phyloP scores from a whole-genome alignment of 176 grass and related monocot genomes.

The Aegilops tauschii region DNA sequence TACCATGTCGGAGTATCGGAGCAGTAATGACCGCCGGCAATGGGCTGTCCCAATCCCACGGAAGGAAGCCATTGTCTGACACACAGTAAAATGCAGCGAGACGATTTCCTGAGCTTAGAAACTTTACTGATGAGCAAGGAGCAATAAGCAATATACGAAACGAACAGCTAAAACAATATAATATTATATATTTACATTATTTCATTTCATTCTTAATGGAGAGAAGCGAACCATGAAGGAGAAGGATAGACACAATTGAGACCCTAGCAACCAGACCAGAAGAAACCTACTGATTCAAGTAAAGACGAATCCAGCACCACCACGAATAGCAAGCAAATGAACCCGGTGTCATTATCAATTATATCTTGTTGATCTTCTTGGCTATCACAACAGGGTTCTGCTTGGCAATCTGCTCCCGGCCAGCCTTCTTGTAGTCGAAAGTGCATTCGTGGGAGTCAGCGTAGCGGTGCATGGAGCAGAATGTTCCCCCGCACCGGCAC shows the following conservation, averaged over 20 bases:
- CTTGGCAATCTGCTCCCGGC: conserved; percentile 62
- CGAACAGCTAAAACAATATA: conserved; percentile 45
- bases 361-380: conserved; percentile 82
- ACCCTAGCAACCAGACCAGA: conserved; percentile 33
- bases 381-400: conserved; percentile 71
- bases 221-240: conserved; percentile 49
- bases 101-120: no score
- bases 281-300: conserved; percentile 30
- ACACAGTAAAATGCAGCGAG: no score
- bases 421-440: conserved; percentile 77
- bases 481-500: conserved; percentile 73
- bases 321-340: conserved; percentile 3
- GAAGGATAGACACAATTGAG: conserved; percentile 42
- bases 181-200: conserved; percentile 75
- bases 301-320: conserved; percentile 12
- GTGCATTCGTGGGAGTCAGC: conserved; percentile 60
- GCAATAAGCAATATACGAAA: conserved; percentile 8
- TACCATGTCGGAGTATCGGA: no score
- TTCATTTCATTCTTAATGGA: conserved; percentile 45
- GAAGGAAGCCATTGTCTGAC: no score
- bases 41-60: no score
- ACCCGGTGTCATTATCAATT: neutral
- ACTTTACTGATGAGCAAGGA: neutral
- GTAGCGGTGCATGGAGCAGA: conserved; percentile 63
- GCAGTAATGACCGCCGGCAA: no score